These are phyloP conservation scores for Dentipellis fragilis DNA, from an alignment of 768 basidiomycete species.

Conservation along the genomic window DNA sequence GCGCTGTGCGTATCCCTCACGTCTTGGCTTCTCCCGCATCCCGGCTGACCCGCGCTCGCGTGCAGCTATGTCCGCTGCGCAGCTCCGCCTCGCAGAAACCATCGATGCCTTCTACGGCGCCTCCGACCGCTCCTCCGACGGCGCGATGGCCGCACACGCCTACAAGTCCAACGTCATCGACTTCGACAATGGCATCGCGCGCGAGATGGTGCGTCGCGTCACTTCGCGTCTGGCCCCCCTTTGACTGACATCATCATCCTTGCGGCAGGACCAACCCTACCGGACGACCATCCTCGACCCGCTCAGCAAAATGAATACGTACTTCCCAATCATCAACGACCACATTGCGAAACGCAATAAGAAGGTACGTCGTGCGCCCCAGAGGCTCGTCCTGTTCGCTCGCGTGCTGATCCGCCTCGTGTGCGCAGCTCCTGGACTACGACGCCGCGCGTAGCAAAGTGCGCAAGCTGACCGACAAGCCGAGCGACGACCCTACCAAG, in stretches of 20 bases:
- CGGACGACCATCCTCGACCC: slow-evolving; percentile 94
- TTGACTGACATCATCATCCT: neutral
- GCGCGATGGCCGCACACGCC: slow-evolving; percentile 94
- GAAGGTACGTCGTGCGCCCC: slow-evolving; percentile 49
- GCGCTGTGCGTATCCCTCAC: slow-evolving; percentile 48
- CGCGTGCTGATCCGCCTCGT: neutral
- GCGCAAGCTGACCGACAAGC: slow-evolving; percentile 85
- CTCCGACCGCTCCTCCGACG: slow-evolving; percentile 74
- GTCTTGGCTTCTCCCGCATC: neutral
- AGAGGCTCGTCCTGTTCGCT: neutral
- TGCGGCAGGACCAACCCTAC: slow-evolving; percentile 77
- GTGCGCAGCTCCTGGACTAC: slow-evolving; percentile 78
- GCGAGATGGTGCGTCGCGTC: slow-evolving; percentile 65
- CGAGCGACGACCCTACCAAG: slow-evolving; percentile 86
- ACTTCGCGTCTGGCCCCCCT: neutral
- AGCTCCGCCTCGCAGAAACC: slow-evolving; percentile 87
- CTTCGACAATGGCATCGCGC: slow-evolving; percentile 71
- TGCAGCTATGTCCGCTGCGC: slow-evolving; percentile 88
- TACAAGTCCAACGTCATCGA: slow-evolving; percentile 95
- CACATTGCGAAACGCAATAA: slow-evolving; percentile 92
- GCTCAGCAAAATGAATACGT: slow-evolving; percentile 91
- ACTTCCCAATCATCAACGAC: slow-evolving; percentile 89
- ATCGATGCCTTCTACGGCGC: slow-evolving; percentile 88
- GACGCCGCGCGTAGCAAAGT: slow-evolving; percentile 86
- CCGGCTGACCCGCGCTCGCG: neutral